These are phyloP conservation scores for Microdochium bolleyi DNA, from an alignment of 2,329 filamentous ascomycete species.

Conservation along the genomic window DNA sequence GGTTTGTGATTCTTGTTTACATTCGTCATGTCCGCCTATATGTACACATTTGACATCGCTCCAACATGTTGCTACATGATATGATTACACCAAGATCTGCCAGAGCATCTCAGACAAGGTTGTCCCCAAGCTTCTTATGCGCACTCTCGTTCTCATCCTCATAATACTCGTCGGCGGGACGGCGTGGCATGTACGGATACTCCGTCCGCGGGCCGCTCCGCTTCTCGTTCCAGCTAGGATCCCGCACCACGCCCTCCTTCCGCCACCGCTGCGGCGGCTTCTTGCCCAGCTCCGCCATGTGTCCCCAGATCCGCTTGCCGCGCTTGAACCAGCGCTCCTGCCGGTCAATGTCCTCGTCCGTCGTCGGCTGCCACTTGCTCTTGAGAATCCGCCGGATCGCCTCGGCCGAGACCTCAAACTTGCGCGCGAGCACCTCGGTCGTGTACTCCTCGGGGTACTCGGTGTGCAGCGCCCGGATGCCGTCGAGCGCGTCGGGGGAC, in stretches of 20 bases:
- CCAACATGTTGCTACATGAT: not conserved
- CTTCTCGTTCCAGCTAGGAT: constrained; percentile 31
- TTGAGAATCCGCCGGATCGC: constrained; percentile 80
- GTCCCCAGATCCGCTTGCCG: constrained; percentile 51
- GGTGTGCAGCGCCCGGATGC: constrained; percentile 74
- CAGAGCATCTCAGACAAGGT: constrained; percentile 8
- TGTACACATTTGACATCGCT: too few species aligned
- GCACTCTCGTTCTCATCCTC: constrained; percentile 15
- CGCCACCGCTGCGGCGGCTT: constrained; percentile 57
- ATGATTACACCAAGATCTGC: not conserved
- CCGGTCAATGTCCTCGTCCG: constrained; percentile 47
- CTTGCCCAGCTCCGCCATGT: constrained; percentile 50
- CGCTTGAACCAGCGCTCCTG: constrained; percentile 55
- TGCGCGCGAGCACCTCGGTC: constrained; percentile 61
- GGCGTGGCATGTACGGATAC: constrained; percentile 15
- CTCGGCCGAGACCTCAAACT: constrained; percentile 84
- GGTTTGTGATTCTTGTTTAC: too few species aligned
- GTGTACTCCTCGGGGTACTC: constrained; percentile 73
- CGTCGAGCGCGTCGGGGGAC: constrained; percentile 86
- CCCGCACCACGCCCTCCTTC: constrained; percentile 39
- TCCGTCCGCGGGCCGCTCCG: constrained; percentile 14
- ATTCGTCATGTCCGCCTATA: too few species aligned
- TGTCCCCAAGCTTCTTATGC: constrained; percentile 16
- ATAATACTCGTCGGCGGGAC: not conserved
- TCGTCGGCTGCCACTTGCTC: constrained; percentile 61